Evolutionary conservation across 768 basidiomycete species (phyloP), one percentile per base, ranked within the genome.

Genomic region (Lactarius vividus): DNA sequence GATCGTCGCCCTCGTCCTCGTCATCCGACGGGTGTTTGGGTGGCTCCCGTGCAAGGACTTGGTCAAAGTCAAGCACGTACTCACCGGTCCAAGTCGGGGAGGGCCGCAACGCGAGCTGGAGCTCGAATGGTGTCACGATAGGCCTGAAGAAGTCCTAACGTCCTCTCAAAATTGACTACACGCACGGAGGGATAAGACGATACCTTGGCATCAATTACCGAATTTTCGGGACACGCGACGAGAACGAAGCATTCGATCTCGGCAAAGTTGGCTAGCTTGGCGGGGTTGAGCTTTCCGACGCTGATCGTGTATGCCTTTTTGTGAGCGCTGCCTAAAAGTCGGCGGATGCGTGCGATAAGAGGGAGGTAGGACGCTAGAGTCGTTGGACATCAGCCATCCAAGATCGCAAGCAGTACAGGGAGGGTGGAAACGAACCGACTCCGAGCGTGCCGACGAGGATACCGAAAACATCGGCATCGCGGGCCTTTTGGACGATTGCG

Each of bases 221-320:
- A 92, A 71, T 96, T 96, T 74, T 99, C 96, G 0, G 89, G 90
- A 75, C 97, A 99, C 2, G 96, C 96, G 4, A 97, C 92, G 64
- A 97, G 82, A 20, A 98, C 89, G 72, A 94, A 98, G 72, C 95
- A 96, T 73, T 98, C 96, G 57, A 99, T 88, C 75, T 98, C 96
- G 72, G 91, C 83, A 75, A 98, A 98, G 76, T 98, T 99, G 10
- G 88, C 96, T 26, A 98, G 82, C 72, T 98, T 98, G 8, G 94
- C 85, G 0, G 97, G 96, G 71, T 93, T 97, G 56, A 97, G 84
- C 76, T 96, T 94, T 42, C 97, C 96, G 0, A 99, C 96, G 61
- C 88, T 91, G 70, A 99, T 86, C 2, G 96, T 98, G 77, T 98
- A 99, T 67, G 85, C 86, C 75, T 98, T 98, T 79, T 96, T 96